Evolutionary conservation across 495 filamentous ascomycete genomes (phyloP).

Genomic region (Hyaloscypha finlandica): DNA sequence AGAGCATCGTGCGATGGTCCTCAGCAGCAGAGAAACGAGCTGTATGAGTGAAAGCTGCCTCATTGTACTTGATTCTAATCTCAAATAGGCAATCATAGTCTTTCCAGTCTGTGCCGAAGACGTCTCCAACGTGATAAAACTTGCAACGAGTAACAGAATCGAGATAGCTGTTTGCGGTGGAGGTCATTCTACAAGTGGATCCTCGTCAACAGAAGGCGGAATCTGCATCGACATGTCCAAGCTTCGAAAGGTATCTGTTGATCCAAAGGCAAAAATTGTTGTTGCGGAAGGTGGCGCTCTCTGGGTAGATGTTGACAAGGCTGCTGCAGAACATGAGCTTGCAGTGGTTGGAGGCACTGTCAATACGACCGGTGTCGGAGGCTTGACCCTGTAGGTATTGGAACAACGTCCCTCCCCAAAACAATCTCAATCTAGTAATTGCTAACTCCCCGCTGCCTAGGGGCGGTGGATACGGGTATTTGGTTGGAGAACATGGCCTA

Average conservation of each 20-base stretch:
- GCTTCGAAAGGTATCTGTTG: constrained; percentile 51
- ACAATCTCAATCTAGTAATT: too few species aligned
- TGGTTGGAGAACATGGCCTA: constrained; percentile 58
- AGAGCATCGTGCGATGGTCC: constrained; percentile 8
- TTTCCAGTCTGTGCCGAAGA: constrained; percentile 4
- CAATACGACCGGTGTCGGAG: constrained; percentile 60
- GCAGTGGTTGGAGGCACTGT: constrained; percentile 63
- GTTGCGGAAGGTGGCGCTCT: constrained; percentile 54
- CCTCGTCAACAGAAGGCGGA: constrained; percentile 49
- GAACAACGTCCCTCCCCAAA: too few species aligned
- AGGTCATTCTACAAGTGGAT: constrained; percentile 11
- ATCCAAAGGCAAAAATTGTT: constrained; percentile 44
- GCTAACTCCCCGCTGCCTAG: too few species aligned
- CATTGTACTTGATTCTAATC: neutral
- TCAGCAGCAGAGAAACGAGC: constrained; percentile 8
- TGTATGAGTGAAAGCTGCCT: constrained; percentile 2
- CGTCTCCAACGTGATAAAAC: constrained; percentile 2
- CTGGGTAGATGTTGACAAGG: constrained; percentile 56
- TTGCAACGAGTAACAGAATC: constrained; percentile 19
- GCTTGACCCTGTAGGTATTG: constrained; percentile 45
- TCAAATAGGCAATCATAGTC: constrained; percentile 8
- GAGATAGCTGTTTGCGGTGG: constrained; percentile 42
- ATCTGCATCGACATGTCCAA: constrained; percentile 57
- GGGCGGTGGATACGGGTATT: constrained; percentile 58
- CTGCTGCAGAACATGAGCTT: constrained; percentile 47